Evolutionary conservation across 2,329 filamentous ascomycete genomes (phyloP), one percentile per base, ranked within the genome.

Genomic region (Lasiodiplodia gonubiensis): DNA sequence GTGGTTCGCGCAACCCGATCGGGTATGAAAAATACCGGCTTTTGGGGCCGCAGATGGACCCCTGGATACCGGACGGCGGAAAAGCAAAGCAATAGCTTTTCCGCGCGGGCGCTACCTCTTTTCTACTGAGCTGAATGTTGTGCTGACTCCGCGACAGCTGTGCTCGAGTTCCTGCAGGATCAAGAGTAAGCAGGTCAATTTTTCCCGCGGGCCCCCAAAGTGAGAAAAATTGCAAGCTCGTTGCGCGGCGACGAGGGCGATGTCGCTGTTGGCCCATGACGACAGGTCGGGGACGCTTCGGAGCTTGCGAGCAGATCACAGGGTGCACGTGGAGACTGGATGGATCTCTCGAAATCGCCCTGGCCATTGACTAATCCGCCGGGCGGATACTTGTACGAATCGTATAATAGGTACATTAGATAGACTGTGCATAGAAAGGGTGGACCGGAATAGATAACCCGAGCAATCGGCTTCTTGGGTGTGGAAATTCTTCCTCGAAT

Each of bases 131-230:
- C 46, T 51, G 48, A 42, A 23, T 18, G 3, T 33, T 25, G 21
- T 46, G 18, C 65, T 67, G 27, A 67, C 72, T 46, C 11, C 21
- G 27, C n/a, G 35, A 54, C 70, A 90, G 88, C 84, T 70, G 88
- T 90, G 12, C 83, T 89, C 27, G 87, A 90, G 54, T 91, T 90
- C 72, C 76, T 91, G 60, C 83, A 74, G 78, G 88, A 79, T 81
- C 82, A 81, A 70, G 81, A 76, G 42, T 51, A 14, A 75, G 42
- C 18, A 39, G 5, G n/a, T 33, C 30, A 6, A 8, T 37, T 60
- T 60, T 35, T 33, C 11, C 27, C 42, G 46, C 21, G 23, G 27
- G 21, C n/a, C 7, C 35, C 23, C 5, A 51, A 6, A 42, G 42
- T 51, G 54, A 4, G 3, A 46, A 39, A 33, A 60, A 51, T 16